phyloP scores from a whole-genome alignment of 768 basidiomycete genomes.

The Kwoniella botswanensis region DNA sequence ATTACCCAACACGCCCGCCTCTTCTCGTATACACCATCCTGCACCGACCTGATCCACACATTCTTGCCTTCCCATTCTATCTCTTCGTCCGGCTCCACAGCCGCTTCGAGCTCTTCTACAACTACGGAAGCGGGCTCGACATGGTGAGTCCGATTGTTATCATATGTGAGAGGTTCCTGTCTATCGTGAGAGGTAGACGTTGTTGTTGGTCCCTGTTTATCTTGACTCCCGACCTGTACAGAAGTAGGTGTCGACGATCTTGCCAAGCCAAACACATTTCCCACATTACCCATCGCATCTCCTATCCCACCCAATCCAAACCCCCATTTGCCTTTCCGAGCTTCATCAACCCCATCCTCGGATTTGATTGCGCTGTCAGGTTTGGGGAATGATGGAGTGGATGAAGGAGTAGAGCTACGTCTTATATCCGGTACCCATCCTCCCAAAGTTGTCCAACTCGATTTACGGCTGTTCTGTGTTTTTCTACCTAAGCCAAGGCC shows the following conservation, averaged over 20 bases:
- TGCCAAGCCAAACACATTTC: conserved; percentile 35
- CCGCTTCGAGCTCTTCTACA: conserved; percentile 33
- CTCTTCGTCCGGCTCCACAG: conserved; percentile 30
- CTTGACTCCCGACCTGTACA: background rate
- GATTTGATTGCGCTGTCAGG: background rate
- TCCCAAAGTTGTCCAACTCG: conserved; percentile 36
- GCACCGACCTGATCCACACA: conserved; percentile 13
- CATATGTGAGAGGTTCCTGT: background rate
- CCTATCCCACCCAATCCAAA: conserved; percentile 23
- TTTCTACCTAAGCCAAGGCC: conserved; percentile 5
- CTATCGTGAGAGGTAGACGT: background rate
- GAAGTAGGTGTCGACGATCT: background rate
- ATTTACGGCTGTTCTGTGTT: conserved; percentile 20
- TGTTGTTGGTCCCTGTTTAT: background rate
- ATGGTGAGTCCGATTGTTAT: background rate
- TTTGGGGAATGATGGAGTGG: background rate
- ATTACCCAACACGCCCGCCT: conserved; percentile 37
- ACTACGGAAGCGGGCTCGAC: conserved; percentile 17
- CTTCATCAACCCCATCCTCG: background rate
- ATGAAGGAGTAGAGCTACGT: conserved; percentile 13
- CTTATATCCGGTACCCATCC: conserved; percentile 41
- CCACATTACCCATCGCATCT: conserved; percentile 33
- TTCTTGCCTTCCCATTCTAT: conserved; percentile 30
- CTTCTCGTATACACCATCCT: conserved; percentile 5
- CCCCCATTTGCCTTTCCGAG: conserved; percentile 4